Evolutionary conservation across 768 basidiomycete species (phyloP).

Genomic region (Russula olivacea): DNA sequence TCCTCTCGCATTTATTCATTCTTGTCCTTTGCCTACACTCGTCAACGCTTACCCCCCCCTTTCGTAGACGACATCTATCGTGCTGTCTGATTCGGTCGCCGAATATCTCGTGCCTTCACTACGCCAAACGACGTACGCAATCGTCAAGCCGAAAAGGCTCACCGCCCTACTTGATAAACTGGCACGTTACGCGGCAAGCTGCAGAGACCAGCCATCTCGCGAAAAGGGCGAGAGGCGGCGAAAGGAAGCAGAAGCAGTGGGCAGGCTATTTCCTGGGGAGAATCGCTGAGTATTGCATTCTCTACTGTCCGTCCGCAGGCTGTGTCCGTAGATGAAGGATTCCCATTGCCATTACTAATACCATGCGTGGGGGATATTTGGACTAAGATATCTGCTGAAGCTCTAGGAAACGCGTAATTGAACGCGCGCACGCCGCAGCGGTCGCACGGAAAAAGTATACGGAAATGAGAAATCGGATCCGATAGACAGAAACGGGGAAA

Average conservation of each 20-base stretch:
- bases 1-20: not conserved
- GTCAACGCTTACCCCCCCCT: not conserved
- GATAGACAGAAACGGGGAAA: constrained; percentile 13
- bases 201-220: constrained; percentile 51
- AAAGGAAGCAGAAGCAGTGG: constrained; percentile 74
- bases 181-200: constrained; percentile 56
- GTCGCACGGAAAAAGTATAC: constrained; percentile 15
- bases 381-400: constrained; percentile 23
- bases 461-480: constrained; percentile 23
- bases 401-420: constrained; percentile 21
- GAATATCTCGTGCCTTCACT: constrained; percentile 70
- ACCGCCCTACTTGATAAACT: constrained; percentile 76
- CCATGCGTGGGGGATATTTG: constrained; percentile 20
- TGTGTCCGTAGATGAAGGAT: constrained; percentile 9
- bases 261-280: constrained; percentile 67
- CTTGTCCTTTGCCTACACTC: not conserved
- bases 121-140: constrained; percentile 59
- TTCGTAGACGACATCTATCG: constrained; percentile 61
- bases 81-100: constrained; percentile 64
- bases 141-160: constrained; percentile 65
- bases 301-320: not conserved
- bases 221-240: constrained; percentile 67
- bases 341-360: constrained; percentile 21
- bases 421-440: constrained; percentile 13
- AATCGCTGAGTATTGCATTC: constrained; percentile 38